Conservation (phyloP, 768 basidiomycete species). For the Lactarius indigo region DNA sequence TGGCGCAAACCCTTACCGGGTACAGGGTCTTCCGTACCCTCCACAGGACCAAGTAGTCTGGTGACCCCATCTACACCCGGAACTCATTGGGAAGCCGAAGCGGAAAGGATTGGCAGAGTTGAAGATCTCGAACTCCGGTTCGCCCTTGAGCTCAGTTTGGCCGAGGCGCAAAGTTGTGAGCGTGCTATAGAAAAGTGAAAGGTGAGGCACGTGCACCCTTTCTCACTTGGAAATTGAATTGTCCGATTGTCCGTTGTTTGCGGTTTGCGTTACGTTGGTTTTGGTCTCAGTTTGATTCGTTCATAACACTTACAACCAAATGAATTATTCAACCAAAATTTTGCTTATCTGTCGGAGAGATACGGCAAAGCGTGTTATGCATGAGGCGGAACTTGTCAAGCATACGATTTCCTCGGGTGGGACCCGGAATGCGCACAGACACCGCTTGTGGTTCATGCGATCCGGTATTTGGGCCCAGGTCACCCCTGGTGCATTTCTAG, state of each 20-base stretch:
- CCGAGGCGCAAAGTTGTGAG: conserved; percentile 22
- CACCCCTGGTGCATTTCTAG: neutral
- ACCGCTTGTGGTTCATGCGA: conserved; percentile 7
- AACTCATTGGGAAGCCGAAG: conserved; percentile 9
- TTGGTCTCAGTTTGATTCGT: conserved; percentile 1
- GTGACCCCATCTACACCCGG: too few relatives aligned
- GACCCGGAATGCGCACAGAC: neutral
- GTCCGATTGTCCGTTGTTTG: neutral
- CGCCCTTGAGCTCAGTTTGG: conserved; percentile 25
- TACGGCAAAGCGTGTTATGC: conserved; percentile 7
- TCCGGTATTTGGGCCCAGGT: conserved; percentile 2
- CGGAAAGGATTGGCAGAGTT: conserved; percentile 9
- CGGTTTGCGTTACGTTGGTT: neutral
- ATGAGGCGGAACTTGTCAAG: conserved; percentile 14
- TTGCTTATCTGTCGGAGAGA: neutral
- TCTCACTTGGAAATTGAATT: neutral
- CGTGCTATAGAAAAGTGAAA: neutral
- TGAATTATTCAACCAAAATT: neutral
- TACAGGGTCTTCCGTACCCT: conserved; percentile 21
- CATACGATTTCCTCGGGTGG: neutral
- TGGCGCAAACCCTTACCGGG: conserved; percentile 33
- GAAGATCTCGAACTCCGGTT: conserved; percentile 25
- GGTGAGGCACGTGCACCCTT: conserved; percentile 7
- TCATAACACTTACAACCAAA: neutral
- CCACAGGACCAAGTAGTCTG: neutral